Conservation (phyloP, 2,329 filamentous ascomycete genomes). For the Colletotrichum lindemuthianum region DNA sequence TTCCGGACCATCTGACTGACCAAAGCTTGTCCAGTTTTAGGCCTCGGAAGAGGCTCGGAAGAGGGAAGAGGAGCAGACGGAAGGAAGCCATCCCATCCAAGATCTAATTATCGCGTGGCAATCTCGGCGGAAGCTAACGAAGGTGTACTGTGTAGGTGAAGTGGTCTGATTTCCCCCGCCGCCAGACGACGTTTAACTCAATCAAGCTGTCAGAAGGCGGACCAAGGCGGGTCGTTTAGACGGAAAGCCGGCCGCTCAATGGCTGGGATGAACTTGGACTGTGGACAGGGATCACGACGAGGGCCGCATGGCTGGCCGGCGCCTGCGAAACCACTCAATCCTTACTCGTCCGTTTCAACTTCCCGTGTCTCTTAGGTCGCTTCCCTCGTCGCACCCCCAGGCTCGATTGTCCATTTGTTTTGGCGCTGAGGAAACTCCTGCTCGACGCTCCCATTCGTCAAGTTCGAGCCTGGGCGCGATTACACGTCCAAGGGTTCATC, state of each 20-base stretch:
- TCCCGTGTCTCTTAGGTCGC: conserved; percentile 10
- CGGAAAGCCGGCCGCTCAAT: conserved; percentile 19
- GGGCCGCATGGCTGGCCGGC: conserved; percentile 29
- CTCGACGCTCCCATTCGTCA: not conserved
- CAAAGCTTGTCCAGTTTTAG: too few relatives aligned
- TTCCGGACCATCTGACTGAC: too few relatives aligned
- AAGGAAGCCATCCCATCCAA: not conserved
- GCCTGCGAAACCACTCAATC: conserved; percentile 35
- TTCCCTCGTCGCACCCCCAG: not conserved
- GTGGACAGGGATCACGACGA: not conserved
- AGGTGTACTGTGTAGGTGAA: conserved; percentile 1
- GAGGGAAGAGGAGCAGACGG: not conserved
- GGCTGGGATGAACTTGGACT: not conserved
- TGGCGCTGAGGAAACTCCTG: conserved; percentile 25
- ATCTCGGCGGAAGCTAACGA: not conserved
- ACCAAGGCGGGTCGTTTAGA: not conserved
- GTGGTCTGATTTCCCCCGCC: conserved; percentile 35
- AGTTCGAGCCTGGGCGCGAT: conserved; percentile 8
- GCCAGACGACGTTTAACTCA: not conserved
- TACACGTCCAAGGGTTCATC: not conserved
- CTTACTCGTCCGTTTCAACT: not conserved
- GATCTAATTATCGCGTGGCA: conserved; percentile 23
- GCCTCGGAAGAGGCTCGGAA: not conserved
- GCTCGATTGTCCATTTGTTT: conserved; percentile 8
- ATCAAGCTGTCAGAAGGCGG: conserved; percentile 12